Percentiles rank a stretch among this genome's conserved stretches.
Conservation (phyloP, 495 filamentous ascomycete species). For the Talaromyces borbonicus region DNA sequence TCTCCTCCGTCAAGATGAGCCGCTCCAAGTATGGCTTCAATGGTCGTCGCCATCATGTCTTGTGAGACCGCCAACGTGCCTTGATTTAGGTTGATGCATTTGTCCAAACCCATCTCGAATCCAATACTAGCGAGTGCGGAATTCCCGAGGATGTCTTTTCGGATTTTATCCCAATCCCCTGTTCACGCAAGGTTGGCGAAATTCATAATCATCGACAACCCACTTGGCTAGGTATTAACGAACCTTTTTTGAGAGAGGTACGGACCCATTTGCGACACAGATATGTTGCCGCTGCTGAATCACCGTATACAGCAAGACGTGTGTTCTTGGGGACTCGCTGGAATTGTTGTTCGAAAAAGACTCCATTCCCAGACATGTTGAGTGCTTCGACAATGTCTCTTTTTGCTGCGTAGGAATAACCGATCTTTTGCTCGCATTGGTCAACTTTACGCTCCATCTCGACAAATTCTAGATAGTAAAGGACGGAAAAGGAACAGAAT, state of each 20-base stretch:
- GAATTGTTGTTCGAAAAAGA: background rate
- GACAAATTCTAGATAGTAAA: too few species aligned
- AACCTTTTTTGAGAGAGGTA: background rate
- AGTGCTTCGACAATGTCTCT: background rate
- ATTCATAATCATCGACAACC: background rate
- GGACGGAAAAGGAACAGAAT: too few species aligned
- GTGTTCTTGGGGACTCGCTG: background rate
- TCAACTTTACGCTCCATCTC: background rate
- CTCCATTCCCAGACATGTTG: background rate
- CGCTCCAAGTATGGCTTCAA: constrained; percentile 13
- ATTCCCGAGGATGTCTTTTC: background rate
- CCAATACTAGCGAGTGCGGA: constrained; percentile 7
- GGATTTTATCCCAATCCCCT: background rate
- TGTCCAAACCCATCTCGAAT: constrained; percentile 3
- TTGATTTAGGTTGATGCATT: constrained; percentile 7
- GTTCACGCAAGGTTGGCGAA: background rate
- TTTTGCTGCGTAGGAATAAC: background rate
- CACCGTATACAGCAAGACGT: background rate
- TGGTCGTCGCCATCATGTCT: constrained; percentile 9
- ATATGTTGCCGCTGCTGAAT: background rate
- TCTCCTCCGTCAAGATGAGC: constrained; percentile 5
- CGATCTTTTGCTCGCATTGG: background rate
- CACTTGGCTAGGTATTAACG: background rate
- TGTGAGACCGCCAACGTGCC: constrained; percentile 4
- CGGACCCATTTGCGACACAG: background rate